Base-by-base conservation (phyloP, 352 stramenopile genomes). In the Globisporangium viniferum region DNA sequence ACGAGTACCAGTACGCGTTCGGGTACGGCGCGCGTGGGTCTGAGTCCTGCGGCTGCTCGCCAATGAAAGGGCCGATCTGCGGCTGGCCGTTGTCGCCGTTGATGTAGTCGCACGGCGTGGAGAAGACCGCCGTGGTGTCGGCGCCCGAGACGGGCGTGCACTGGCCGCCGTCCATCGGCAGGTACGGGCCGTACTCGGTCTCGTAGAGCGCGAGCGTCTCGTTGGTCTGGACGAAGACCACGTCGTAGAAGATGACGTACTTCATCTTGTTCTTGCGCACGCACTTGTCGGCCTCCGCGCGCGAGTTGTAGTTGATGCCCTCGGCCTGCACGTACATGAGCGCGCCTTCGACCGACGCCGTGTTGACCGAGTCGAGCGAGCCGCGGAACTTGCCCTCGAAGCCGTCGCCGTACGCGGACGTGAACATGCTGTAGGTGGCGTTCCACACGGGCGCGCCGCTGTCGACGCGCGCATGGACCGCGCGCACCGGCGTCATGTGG, bases 161-260 rank as follows among this genome's bases (percentile, higher is more conserved):
- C 20, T 75, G 77, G 9, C 85, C 86, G 24, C 71, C 72, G 69
- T 92, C 83, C 76, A 95, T 89, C 9, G 86, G 68, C 2, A 95
- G 56, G 75, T 84, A 87, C 24, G 69, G 77, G 14, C 86, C 83
- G 71, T 93, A 92, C 71, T 93, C 86, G 33, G 82, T 73, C 59
- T 84, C 51, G 73, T 87, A 95, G 59, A 84, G 65, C 35, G 86
- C 88, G 5, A 95, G 64, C 59, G 84, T 84, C 66, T 90, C 82
- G 72, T 92, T 95, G 15, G 89, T 88, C 68, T 95, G 86, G 29
- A 77, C 78, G 39, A 95, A 79, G 8, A 82, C 77, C 36, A 86
- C 81, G 49, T 93, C 86, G 72, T 94, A 95, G 69, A 96, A 92
- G 14, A 95, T 86, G 39, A 96, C 68, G 70, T 91, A 88, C 53